Evolutionary conservation across 441 rosid species (phyloP), one percentile per base, ranked within the genome.

Genomic region (Gossypium armourianum): DNA sequence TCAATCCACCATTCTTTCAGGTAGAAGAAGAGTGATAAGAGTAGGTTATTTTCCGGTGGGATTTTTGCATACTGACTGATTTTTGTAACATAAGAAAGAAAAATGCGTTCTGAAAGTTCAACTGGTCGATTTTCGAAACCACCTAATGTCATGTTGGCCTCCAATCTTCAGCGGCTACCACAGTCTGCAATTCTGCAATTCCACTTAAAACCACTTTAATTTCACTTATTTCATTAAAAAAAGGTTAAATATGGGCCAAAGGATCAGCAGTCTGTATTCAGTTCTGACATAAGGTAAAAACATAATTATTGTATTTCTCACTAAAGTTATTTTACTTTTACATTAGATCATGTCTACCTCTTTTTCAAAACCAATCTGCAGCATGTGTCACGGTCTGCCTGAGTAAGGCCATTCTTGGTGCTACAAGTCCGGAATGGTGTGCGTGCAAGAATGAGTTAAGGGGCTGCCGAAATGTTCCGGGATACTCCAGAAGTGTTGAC

Each of bases 1-100:
- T 71, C 58, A 36, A 32, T 71, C 72, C 23, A 4, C 16, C 60
- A 80, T 78, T 80, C 76, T 79, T 70, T 69, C 24, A 3, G 9
- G 24, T 66, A 66, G 20, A 57, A 26, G 12, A 28, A 16, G 52
- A 4, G 50, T 45, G 62, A 63, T 1, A n/a, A 40, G 13, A 50
- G 24, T 58, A 55, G 75, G 43, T 29, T 36, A 15, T 70, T 67
- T 21, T 50, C 49, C 36, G 15, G 12, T 23, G n/a, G 5, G 60
- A n/a, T 58, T 52, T 23, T 56, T 57, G 10, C 54, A 0, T 50
- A 8, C 54, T 19, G 43, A 62, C 29, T 58, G 56, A 20, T 10
- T 55, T 66, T 62, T 58, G 71, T 65, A 65, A 71, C 64, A 17
- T 58, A 72, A 62, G 54, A 40, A 36, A 43, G 15, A 2, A n/a